Base-by-base conservation (phyloP, 495 filamentous ascomycete genomes). In the Thermochaetoides thermophila region DNA sequence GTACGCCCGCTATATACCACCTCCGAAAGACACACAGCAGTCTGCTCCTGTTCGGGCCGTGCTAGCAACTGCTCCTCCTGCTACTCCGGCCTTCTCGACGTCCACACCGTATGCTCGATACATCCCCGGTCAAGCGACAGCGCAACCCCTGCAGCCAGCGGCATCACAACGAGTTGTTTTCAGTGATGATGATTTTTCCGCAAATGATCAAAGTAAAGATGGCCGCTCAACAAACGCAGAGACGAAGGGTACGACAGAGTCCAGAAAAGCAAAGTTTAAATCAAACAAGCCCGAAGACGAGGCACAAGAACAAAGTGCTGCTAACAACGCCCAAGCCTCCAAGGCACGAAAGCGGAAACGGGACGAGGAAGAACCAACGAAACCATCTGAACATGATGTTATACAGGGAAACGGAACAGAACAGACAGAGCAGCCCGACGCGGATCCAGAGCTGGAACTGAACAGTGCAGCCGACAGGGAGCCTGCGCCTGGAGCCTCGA, bases 1-100 rank as follows among this genome's bases (percentile, higher is more conserved):
- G 44, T 63, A 65, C 35, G 49, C 48, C 20, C 49, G 61, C 41
- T 62, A 63, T 32, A 50, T 62, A 2, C 61, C 57, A 14, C 52
- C 56, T 7, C 40, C 49, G 16, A 61, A 57, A 23, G 25, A 24
- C 20, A 42, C 27, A 4, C 31, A 6, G 23, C 28, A 21, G 18
- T 4, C 25, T 8, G 35, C 10, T 5, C 25, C 29, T 16, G 16
- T n/a, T n/a, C n/a, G n/a, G n/a, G n/a, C 30, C 17, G 32, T 38
- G 5, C 36, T 36, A 9, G 19, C 42, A 0, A 32, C 43, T 4
- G 18, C 35, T 13, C 11, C 22, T 5, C 7, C 3, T 5, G 4
- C 35, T 11, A 14, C 20, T 7, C 2, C 29, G 2, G n/a, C n/a
- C n/a, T n/a, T n/a, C n/a, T 14, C 17, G 16, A 5, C 43, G 40